Evolutionary conservation across 495 filamentous ascomycete genomes (phyloP).

Genomic region (Talaromyces ruber): DNA sequence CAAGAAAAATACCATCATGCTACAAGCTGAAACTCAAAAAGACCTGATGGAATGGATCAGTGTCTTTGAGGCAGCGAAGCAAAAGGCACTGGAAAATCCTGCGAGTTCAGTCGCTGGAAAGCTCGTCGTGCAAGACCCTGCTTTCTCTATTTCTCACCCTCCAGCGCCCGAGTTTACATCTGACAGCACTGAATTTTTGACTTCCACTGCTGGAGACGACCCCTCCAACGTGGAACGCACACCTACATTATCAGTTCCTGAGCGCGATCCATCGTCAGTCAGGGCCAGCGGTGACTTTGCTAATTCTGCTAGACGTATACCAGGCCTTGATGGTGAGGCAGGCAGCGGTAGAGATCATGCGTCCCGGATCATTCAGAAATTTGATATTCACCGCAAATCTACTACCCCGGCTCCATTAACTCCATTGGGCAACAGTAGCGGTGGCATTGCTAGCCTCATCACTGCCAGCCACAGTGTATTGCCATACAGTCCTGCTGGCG

Average conservation of each 20-base stretch:
- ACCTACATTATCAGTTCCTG: conserved; percentile 58
- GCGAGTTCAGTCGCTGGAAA: conserved; percentile 53
- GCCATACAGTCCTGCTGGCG: conserved; percentile 38
- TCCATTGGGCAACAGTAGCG: conserved; percentile 30
- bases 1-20: conserved; percentile 78
- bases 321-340: conserved; percentile 45
- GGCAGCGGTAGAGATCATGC: conserved; percentile 67
- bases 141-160: conserved; percentile 86
- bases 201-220: conserved; percentile 49
- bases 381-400: conserved; percentile 80
- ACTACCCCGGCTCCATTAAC: conserved; percentile 38
- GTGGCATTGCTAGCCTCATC: conserved; percentile 82
- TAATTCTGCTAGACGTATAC: conserved; percentile 33
- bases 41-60: conserved; percentile 89
- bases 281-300: conserved; percentile 68
- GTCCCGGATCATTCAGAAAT: conserved; percentile 80
- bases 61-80: conserved; percentile 87
- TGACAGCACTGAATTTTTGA: conserved; percentile 59
- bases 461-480: conserved; percentile 77
- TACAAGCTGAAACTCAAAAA: conserved; percentile 87
- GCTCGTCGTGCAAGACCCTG: conserved; percentile 56
- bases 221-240: conserved; percentile 46
- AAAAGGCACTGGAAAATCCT: conserved; percentile 75
- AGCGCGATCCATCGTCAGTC: conserved; percentile 44
- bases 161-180: conserved; percentile 84